These are phyloP conservation scores for Hypoxylon sp. DNA, from an alignment of 2,329 filamentous ascomycete species.

Conservation along the genomic window DNA sequence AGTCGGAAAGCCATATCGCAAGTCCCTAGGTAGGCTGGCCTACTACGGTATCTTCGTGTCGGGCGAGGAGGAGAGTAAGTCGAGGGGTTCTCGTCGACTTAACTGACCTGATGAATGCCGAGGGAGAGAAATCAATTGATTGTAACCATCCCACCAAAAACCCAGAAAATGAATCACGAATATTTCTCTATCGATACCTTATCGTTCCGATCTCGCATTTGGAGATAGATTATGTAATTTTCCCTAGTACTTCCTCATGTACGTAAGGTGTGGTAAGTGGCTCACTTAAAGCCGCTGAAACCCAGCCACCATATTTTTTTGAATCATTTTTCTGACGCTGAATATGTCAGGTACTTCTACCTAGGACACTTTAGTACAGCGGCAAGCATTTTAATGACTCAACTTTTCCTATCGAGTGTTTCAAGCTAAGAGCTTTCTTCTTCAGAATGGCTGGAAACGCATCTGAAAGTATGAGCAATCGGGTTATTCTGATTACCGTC, in stretches of 20 bases:
- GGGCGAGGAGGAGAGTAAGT: conserved; percentile 9
- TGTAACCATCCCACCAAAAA: conserved; percentile 29
- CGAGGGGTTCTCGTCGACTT: conserved; percentile 14
- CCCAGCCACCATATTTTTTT: neutral
- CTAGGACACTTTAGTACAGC: neutral
- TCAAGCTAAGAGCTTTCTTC: too few species aligned
- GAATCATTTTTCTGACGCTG: neutral
- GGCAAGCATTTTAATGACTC: neutral
- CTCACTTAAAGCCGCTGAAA: neutral
- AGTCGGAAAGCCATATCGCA: conserved; percentile 51
- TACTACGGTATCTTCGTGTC: conserved; percentile 8
- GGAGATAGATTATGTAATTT: neutral
- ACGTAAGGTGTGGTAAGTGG: neutral
- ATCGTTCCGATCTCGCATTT: conserved; percentile 35
- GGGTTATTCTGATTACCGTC: too few species aligned
- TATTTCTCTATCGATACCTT: conserved; percentile 36
- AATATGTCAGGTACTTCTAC: neutral
- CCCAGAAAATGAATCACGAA: conserved; percentile 24
- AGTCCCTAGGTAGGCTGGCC: conserved; percentile 4
- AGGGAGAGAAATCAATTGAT: conserved; percentile 25
- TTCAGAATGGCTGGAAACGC: too few species aligned
- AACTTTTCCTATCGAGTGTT: too few species aligned
- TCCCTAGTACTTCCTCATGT: neutral
- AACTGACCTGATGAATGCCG: conserved; percentile 20
- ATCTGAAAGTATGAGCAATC: too few species aligned